phyloP scores from a whole-genome alignment of 2,329 filamentous ascomycete species.

The Aspergillus sp. region DNA sequence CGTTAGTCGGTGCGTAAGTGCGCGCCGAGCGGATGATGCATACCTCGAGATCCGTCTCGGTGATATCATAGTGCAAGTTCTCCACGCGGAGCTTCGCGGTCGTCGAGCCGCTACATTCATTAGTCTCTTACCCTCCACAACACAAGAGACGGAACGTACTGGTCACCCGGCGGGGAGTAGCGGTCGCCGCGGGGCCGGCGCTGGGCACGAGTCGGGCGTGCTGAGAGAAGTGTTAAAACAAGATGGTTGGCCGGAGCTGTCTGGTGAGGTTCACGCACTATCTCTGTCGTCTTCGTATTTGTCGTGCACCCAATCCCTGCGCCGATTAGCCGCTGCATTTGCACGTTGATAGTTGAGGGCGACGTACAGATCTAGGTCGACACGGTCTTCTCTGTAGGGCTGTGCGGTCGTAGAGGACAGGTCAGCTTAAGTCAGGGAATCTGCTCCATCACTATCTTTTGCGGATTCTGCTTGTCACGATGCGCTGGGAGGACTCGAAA shows the following conservation, averaged over 20 bases:
- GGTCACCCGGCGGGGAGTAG: conserved; percentile 34
- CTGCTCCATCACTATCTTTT: conserved; percentile 29
- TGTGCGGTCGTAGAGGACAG: conserved; percentile 38
- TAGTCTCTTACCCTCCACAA: not conserved
- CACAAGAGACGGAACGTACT: conserved; percentile 26
- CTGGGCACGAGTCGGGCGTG: conserved; percentile 44
- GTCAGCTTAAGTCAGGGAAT: conserved; percentile 44
- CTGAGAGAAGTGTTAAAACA: conserved; percentile 23
- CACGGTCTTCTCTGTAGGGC: conserved; percentile 45
- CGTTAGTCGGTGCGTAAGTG: not conserved
- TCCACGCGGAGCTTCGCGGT: conserved; percentile 78
- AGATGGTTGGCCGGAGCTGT: conserved; percentile 6
- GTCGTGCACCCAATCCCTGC: conserved; percentile 91
- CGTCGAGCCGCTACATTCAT: conserved; percentile 46
- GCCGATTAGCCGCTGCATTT: not conserved
- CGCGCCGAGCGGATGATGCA: not conserved
- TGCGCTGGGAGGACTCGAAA: conserved; percentile 37
- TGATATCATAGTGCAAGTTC: conserved; percentile 90
- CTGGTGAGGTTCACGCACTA: conserved; percentile 28
- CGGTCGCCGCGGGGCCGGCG: conserved; percentile 37
- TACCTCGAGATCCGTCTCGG: conserved; percentile 79
- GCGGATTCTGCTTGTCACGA: conserved; percentile 28
- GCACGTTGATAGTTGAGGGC: not conserved
- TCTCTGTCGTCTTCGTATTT: conserved; percentile 74
- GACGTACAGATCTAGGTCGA: conserved; percentile 46